Base-by-base conservation (phyloP, 164 flowering plant genomes). In the Nelumbo lutea region DNA sequence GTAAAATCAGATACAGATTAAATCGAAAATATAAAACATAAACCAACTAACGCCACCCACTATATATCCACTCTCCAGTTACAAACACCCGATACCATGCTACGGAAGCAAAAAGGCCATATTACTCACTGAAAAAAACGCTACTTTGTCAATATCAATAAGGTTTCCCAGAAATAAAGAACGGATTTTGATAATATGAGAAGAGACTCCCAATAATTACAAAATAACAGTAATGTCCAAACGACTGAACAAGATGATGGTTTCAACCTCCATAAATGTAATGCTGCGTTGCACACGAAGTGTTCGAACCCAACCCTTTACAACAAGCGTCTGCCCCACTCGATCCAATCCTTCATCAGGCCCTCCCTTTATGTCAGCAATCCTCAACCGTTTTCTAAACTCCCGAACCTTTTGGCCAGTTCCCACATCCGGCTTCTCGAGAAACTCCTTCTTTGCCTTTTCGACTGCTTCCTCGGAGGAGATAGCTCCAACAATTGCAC, bases 221-320 rank as follows among this genome's bases (percentile, higher is more conserved):
- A 0, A 27, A 27, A 27, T 27, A 27, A 27, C 27, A 27, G 27
- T 27, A 27, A 27, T 1, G 3, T 3, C 15, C 13, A 39, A 64
- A 48, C 47, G 14, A 47, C 8, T 27, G 2, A 43, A 5, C 10
- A 13, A 45, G 48, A 39, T 44, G 8, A 45, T 11, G 52, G 57
- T 3, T 5, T 13, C 50, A 41, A 89, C 98, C 96, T 91, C 95
- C 11, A 94, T 76, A 70, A 95, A 95, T 0, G 96, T 87, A 10
- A 91, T 80, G 65, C 86, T 90, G 70, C 96, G 87, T 83, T 93
- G 98, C 42, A 68, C 83, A 38, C 98, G 84, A 56, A 90, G 81
- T 4, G 97, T 92, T 64, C 99, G 80, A 44, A 95, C 99, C 99
- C 99, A 95, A 9, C 99, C 99, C 68, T 65, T 80, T 3, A 93